Conservation (phyloP, 306 rosid genomes). For the Coriaria nepalensis region DNA sequence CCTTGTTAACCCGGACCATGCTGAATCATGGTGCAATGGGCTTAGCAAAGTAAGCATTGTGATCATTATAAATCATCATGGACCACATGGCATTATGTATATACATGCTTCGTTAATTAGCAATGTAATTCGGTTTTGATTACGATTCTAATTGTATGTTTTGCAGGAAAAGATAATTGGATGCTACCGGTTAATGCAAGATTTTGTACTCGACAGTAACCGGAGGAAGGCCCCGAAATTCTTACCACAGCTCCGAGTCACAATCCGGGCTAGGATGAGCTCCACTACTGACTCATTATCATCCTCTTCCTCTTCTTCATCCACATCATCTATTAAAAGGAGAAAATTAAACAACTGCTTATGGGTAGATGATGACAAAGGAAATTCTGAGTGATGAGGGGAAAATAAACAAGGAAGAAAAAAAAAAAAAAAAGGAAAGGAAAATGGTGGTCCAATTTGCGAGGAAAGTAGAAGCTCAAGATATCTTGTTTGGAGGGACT, state of each 20-base stretch:
- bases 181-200: conserved; percentile 79
- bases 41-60: conserved; percentile 64
- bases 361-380: conserved; percentile 76
- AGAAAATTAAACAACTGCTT: conserved; percentile 56
- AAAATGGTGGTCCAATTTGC: conserved; percentile 42
- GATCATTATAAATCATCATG: not conserved
- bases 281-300: conserved; percentile 34
- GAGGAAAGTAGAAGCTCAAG: conserved; percentile 35
- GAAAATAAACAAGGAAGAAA: conserved; percentile 6
- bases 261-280: conserved; percentile 34
- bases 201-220: conserved; percentile 33
- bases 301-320: conserved; percentile 29
- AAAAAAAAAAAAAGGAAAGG: not conserved
- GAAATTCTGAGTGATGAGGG: conserved; percentile 29
- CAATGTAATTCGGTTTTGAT: conserved; percentile 6
- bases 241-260: conserved; percentile 59
- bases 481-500: conserved; percentile 38
- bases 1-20: conserved; percentile 57
- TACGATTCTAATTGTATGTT: conserved; percentile 7
- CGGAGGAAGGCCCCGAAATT: conserved; percentile 33
- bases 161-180: conserved; percentile 70
- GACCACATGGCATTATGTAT: not conserved
- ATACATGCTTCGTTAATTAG: not conserved
- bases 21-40: conserved; percentile 91
- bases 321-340: conserved; percentile 47